phyloP scores from a whole-genome alignment of 148 eudicot species.

The Spergularia bocconei region DNA sequence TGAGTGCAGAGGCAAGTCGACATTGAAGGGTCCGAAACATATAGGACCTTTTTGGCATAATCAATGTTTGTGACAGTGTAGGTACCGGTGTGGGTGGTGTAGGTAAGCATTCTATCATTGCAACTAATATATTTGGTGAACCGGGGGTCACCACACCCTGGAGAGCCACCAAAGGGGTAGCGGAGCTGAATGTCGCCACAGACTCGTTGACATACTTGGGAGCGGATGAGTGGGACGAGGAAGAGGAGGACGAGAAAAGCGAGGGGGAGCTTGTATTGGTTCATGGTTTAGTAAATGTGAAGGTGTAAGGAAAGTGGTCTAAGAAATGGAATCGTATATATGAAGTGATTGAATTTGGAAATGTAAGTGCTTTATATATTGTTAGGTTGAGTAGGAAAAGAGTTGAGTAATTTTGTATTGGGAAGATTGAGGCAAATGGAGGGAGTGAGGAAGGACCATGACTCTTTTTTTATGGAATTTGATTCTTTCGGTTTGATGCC shows the following conservation, averaged over 20 bases:
- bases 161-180: slow-evolving; percentile 77
- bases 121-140: slow-evolving; percentile 58
- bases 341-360: background rate
- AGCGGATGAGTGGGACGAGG: slow-evolving; percentile 30
- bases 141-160: slow-evolving; percentile 81
- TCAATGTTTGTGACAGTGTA: slow-evolving; percentile 73
- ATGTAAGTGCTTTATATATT: background rate
- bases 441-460: slow-evolving; percentile 14
- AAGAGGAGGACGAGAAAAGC: slow-evolving; percentile 24
- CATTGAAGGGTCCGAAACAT: slow-evolving; percentile 75
- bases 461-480: slow-evolving; percentile 19
- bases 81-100: slow-evolving; percentile 65
- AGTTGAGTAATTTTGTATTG: background rate
- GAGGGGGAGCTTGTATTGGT: slow-evolving; percentile 26
- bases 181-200: slow-evolving; percentile 65
- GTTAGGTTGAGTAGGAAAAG: background rate
- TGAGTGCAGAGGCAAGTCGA: slow-evolving; percentile 71
- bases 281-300: slow-evolving; percentile 25
- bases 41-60: slow-evolving; percentile 50
- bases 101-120: slow-evolving; percentile 49
- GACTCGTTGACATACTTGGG: slow-evolving; percentile 65
- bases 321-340: background rate
- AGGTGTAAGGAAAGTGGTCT: background rate
- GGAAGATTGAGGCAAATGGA: slow-evolving; percentile 6
- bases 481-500: slow-evolving; percentile 29